Evolutionary conservation across 768 basidiomycete species (phyloP).

Genomic region (Infundibulicybe gibba): DNA sequence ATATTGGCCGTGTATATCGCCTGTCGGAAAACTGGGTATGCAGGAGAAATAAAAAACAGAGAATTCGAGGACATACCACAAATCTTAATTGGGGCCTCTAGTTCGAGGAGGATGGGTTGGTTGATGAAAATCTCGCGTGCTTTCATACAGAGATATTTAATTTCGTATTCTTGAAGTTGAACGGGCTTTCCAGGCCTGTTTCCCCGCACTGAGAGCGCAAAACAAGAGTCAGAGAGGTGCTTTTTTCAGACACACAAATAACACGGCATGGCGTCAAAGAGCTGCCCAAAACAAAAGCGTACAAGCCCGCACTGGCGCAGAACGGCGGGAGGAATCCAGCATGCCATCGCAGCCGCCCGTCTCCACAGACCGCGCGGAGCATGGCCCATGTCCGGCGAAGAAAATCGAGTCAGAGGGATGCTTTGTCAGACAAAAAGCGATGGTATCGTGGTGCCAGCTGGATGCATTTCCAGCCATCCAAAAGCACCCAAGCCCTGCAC

Average conservation of each 20-base stretch:
- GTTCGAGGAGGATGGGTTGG: conserved; percentile 95
- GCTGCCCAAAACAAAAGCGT: background rate
- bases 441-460: too few species aligned
- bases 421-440: too few species aligned
- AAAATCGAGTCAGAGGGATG: too few species aligned
- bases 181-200: conserved; percentile 99
- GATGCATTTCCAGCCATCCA: too few species aligned
- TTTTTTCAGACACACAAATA: background rate
- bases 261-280: background rate
- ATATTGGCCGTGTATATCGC: conserved; percentile 99
- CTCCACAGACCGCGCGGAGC: too few species aligned
- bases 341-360: too few species aligned
- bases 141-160: conserved; percentile 98
- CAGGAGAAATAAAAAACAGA: conserved; percentile 13
- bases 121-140: conserved; percentile 99
- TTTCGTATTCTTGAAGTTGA: conserved; percentile 97
- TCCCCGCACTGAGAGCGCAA: conserved; percentile 72
- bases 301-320: too few species aligned
- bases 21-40: conserved; percentile 34
- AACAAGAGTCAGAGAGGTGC: background rate
- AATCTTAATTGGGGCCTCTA: conserved; percentile 99
- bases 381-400: too few species aligned
- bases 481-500: too few species aligned
- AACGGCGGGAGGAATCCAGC: too few species aligned
- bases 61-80: conserved; percentile 66